Percentiles rank a stretch among this genome's conserved stretches.
Evolutionary conservation across 352 stramenopile species (phyloP).

Genomic region (Globisporangium solare): DNA sequence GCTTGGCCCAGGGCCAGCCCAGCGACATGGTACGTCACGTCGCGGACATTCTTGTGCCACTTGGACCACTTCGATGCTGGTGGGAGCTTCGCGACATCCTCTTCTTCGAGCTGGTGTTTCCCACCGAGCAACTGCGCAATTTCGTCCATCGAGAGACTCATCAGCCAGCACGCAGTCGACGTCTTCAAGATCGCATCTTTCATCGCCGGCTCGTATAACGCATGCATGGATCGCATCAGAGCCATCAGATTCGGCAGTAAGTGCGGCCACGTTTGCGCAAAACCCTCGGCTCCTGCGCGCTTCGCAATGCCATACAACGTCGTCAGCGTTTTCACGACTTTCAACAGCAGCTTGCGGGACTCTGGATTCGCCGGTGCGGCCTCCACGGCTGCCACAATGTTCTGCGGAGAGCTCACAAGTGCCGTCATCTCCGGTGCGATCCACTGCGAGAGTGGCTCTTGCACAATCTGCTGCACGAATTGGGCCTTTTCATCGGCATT

Average conservation of each 20-base stretch:
- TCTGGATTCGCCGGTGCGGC: conserved; percentile 27
- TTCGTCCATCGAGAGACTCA: conserved; percentile 72
- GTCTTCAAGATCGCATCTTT: conserved; percentile 56
- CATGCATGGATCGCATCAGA: conserved; percentile 57
- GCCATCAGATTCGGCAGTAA: conserved; percentile 64
- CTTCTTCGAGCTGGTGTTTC: conserved; percentile 70
- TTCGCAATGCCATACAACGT: conserved; percentile 79
- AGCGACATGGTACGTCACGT: conserved; percentile 76
- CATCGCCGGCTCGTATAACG: conserved; percentile 40
- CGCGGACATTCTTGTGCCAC: conserved; percentile 78
- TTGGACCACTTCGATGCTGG: conserved; percentile 56
- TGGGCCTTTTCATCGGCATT: conserved; percentile 50
- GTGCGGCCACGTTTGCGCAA: conserved; percentile 55
- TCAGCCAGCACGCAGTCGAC: conserved; percentile 51
- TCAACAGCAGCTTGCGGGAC: conserved; percentile 37
- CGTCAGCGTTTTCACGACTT: conserved; percentile 71
- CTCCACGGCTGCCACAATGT: conserved; percentile 55
- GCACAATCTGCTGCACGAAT: conserved; percentile 73
- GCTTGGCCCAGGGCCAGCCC: conserved; percentile 46
- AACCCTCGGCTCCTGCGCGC: conserved; percentile 38
- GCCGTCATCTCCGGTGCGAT: conserved; percentile 58
- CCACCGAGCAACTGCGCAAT: conserved; percentile 68
- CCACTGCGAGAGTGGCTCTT: conserved; percentile 60
- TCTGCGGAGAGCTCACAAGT: conserved; percentile 51
- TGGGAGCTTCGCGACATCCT: conserved; percentile 51